Evolutionary conservation across 2,329 filamentous ascomycete species (phyloP), one percentile per base, ranked within the genome.

Genomic region (Trichophyton schoenleinii): DNA sequence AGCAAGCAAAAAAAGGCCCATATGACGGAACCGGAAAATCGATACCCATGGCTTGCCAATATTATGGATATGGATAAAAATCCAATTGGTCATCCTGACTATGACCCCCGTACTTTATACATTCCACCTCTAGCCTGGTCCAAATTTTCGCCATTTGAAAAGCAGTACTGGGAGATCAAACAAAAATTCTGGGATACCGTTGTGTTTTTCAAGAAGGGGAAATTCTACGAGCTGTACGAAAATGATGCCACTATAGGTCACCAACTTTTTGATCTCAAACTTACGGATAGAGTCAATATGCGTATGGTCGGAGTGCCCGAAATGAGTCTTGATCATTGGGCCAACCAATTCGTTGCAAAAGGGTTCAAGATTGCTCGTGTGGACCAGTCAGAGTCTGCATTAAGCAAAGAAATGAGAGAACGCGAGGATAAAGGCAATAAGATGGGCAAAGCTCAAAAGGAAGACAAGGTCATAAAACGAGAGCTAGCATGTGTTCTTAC

Each of bases 191-290:
- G 89, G 88, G 91, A 96, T 66, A 96, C 91, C 0, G 87, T 99
- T 53, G 92, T 99, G 15, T 99, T 99, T 76, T 99, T 99, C 85
- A 99, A 97, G 75, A 99, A 99, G 79, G 94, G 94, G 69, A 99
- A 99, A 69, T 99, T 99, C 74, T 99, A 96, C 71, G 94, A 99
- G 72, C 81, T 99, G 0, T 99, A 97, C 70, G 94, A 99, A 72
- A 96, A 96, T 63, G 94, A 99, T 74, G 94, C 94, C 3, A 96
- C 92, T 0, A 87, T 97, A 61, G 94, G 94, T 3, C 91, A 99
- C 71, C 94, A 97, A 72, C 80, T 96, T 15, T 99, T 99, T 68
- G 94, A 99, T 73, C 81, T 99, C 61, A 99, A 99, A 77, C 86
- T 99, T 71, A 99, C 94, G 0, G 94, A 99, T 69, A 84, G 94